Evolutionary conservation across 768 basidiomycete species (phyloP), one percentile per base, ranked within the genome.

Genomic region (Mycena olivaceomarginata): DNA sequence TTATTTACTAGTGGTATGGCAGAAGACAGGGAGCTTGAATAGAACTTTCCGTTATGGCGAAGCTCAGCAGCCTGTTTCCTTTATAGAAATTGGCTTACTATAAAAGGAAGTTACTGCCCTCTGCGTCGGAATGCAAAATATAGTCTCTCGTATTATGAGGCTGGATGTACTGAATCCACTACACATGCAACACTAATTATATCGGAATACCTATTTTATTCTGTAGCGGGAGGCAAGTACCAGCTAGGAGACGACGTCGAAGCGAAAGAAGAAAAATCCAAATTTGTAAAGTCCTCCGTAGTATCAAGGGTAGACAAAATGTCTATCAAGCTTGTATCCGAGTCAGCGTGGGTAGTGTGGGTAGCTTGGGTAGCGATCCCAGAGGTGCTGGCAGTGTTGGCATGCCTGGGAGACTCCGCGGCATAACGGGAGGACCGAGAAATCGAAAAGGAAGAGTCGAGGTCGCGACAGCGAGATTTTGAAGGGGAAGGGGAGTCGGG

Each of bases 1-100:
- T 40, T 74, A 25, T 74, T 74, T 63, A 22, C n/a, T 11, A 74
- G 73, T 25, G 73, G 73, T 53, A 25, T 53, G 18, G 59, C 59
- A n/a, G 43, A 39, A 25, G 45, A 20, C 12, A 46, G 69, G 43
- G 56, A 74, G 18, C 10, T n/a, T 59, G 25, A 37, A 59, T 59
- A 59, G 15, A 51, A 45, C 43, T 45, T 2, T 45, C 43, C 43
- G 5, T 45, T 45, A 45, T 45, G 9, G 43, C 43, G 13, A 45
- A 5, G 43, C 43, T 45, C 13, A 15, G 13, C 43, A 45, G 43
- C 43, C 43, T 45, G 43, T 31, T 31, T 31, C 43, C 43, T 45
- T 45, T 45, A 45, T 15, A 15, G 43, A 45, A 45, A 45, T 45
- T 15, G 43, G 43, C 43, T 45, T 45, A 11, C 43, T 45, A 45